Conservation (phyloP, 2,329 filamentous ascomycete species). For the Ceratocystis huliohia region DNA sequence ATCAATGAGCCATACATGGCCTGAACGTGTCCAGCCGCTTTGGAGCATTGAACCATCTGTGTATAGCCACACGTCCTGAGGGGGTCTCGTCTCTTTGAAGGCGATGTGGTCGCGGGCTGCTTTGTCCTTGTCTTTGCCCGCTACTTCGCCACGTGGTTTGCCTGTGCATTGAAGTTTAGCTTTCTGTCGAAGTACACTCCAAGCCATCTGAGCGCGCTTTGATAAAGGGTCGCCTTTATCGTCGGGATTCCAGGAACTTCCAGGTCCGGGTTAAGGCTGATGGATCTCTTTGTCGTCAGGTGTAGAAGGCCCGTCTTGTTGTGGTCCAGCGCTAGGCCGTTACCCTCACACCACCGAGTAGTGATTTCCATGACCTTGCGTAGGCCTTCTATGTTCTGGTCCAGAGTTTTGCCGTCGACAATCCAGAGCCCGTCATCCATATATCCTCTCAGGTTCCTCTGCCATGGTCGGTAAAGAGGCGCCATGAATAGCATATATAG, state of each 20-base stretch:
- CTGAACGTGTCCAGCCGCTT: no score
- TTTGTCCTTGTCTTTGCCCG: no score
- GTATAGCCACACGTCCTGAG: no score
- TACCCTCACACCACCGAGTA: background rate
- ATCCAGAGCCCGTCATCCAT: slow-evolving; percentile 7
- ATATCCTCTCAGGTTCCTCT: background rate
- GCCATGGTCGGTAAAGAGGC: background rate
- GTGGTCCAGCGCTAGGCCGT: background rate
- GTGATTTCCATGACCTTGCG: background rate
- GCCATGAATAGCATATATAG: no score
- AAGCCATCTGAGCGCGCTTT: no score
- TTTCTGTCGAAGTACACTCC: background rate
- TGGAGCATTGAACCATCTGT: no score
- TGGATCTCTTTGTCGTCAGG: background rate
- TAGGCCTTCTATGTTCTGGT: background rate
- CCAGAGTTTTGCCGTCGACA: background rate
- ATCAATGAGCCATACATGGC: no score
- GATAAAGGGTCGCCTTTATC: background rate
- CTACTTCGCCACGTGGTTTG: background rate
- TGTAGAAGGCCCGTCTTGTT: slow-evolving; percentile 3
- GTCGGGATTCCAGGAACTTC: background rate
- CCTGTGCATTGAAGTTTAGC: background rate
- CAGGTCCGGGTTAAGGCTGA: background rate
- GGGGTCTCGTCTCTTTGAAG: no score
- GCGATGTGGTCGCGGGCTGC: no score